phyloP scores from a whole-genome alignment of 179 eudicot genomes.

The Spergularia azorica region DNA sequence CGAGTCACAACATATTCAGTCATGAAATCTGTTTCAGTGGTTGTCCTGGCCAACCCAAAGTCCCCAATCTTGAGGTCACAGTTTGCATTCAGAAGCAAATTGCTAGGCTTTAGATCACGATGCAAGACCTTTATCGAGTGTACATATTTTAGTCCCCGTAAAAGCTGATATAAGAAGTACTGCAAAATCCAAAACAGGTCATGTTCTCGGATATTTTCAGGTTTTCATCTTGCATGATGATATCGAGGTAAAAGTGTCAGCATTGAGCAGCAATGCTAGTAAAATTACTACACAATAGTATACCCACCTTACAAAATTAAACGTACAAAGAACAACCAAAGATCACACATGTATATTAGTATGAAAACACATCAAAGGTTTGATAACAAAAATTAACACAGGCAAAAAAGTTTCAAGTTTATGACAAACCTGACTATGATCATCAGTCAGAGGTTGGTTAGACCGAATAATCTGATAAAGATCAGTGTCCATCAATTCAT shows the following conservation, averaged over 20 bases:
- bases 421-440: constrained; percentile 40
- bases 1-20: constrained; percentile 66
- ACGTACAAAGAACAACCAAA: no score
- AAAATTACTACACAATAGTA: no score
- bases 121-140: constrained; percentile 64
- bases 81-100: constrained; percentile 52
- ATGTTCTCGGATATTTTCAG: not conserved
- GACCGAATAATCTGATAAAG: constrained; percentile 44
- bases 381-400: no score
- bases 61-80: constrained; percentile 59
- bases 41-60: constrained; percentile 53
- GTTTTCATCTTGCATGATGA: no score
- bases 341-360: no score
- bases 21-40: constrained; percentile 53
- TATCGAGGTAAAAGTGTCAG: not conserved
- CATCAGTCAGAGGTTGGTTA: constrained; percentile 37
- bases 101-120: constrained; percentile 61
- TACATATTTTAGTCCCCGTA: constrained; percentile 58
- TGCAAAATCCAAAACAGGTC: constrained; percentile 35
- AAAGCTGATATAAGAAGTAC: constrained; percentile 59
- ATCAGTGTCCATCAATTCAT: constrained; percentile 49
- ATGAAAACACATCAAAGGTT: no score
- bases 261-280: not conserved
- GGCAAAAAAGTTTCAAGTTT: no score
- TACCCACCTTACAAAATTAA: no score